Percentiles rank a stretch among this genome's conserved stretches.
Conservation (phyloP, 257 asterid genomes). For the Jacaranda copaia region DNA sequence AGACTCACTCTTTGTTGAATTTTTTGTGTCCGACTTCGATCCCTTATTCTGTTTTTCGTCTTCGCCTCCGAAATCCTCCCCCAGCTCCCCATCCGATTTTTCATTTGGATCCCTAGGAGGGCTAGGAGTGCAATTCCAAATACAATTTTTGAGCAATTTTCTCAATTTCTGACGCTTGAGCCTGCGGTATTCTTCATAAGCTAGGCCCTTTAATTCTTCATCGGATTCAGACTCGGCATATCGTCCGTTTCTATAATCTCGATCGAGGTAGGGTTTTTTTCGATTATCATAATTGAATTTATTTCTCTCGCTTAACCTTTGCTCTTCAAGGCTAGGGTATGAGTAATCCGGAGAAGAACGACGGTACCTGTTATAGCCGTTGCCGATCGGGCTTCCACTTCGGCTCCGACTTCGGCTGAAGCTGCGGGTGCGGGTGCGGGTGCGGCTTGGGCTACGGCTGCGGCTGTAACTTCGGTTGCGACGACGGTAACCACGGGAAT, state of each 20-base stretch:
- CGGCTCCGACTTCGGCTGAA: conserved; percentile 47
- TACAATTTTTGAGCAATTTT: conserved; percentile 52
- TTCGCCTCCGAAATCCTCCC: conserved; percentile 49
- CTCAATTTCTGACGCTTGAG: conserved; percentile 85
- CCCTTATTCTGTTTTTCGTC: conserved; percentile 46
- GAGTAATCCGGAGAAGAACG: conserved; percentile 79
- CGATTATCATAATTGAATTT: conserved; percentile 39
- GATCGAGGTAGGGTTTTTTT: conserved; percentile 62
- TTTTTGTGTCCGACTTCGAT: conserved; percentile 38
- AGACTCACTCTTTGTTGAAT: conserved; percentile 41
- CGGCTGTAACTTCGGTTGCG: conserved; percentile 49
- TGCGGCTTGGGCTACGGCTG: conserved; percentile 35
- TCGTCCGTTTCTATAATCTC: conserved; percentile 61
- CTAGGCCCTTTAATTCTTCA: conserved; percentile 77
- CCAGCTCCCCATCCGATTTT: conserved; percentile 56
- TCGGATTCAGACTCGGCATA: conserved; percentile 69
- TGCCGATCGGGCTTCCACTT: conserved; percentile 56
- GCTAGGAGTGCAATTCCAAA: conserved; percentile 93
- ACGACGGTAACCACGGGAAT: conserved; percentile 35
- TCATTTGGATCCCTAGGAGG: conserved; percentile 81
- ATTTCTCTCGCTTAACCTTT: conserved; percentile 37
- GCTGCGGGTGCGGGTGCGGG: conserved; percentile 43
- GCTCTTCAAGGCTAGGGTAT: conserved; percentile 53
- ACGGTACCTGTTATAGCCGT: conserved; percentile 57
- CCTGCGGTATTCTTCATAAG: conserved; percentile 81